Conservation (phyloP, 2,329 filamentous ascomycete species). For the Ceratocystis diversiconidia region DNA sequence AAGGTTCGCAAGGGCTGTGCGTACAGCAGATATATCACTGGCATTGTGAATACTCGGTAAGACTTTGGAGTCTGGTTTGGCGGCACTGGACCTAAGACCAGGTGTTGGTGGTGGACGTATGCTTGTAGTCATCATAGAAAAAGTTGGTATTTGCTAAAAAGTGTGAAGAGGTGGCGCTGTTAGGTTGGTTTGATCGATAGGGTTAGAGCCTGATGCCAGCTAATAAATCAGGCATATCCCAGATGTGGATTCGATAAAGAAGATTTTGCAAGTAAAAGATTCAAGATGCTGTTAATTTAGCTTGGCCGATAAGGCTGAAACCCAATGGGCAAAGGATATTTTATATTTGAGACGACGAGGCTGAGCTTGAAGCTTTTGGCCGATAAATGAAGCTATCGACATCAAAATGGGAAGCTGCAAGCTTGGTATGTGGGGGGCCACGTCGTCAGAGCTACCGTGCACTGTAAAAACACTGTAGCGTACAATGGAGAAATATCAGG, state of each 20-base stretch:
- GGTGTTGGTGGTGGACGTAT: slow-evolving; percentile 11
- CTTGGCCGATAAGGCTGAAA: neutral
- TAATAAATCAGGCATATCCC: neutral
- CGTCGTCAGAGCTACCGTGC: neutral
- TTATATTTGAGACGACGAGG: neutral
- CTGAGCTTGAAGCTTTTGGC: neutral
- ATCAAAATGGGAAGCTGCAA: slow-evolving; percentile 3
- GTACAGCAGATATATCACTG: slow-evolving; percentile 63
- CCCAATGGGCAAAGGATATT: neutral
- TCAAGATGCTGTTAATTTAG: neutral
- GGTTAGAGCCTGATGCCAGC: neutral
- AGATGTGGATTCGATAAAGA: neutral
- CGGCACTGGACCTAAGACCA: slow-evolving; percentile 14
- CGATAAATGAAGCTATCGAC: slow-evolving; percentile 2
- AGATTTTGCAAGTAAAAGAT: neutral
- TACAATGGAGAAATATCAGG: neutral
- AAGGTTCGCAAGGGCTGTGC: slow-evolving; percentile 58
- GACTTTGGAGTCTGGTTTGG: slow-evolving; percentile 19
- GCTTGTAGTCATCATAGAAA: slow-evolving; percentile 15
- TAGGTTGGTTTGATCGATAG: neutral
- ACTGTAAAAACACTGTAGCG: neutral
- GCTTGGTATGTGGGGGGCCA: slow-evolving; percentile 1
- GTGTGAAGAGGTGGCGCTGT: neutral
- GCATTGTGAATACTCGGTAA: slow-evolving; percentile 48
- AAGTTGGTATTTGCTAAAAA: slow-evolving; percentile 16